Evolutionary conservation across 73 alveolate genomes (phyloP).

Genomic region (Tetrahymena borealis): DNA sequence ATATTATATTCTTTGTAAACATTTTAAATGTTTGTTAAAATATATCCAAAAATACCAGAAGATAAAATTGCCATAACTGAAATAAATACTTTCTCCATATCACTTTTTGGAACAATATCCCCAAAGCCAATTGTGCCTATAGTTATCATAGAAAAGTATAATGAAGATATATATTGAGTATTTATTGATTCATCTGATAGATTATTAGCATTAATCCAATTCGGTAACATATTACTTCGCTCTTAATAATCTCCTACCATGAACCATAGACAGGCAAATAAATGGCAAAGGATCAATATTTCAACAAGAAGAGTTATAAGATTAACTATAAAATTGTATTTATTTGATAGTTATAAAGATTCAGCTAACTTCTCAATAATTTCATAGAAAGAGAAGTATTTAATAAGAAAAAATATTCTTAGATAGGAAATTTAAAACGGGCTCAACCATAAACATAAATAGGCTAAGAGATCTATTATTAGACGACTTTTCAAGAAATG

Average conservation of each 20-base stretch:
- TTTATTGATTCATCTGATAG: neutral
- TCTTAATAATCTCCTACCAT: neutral
- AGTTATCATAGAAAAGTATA: neutral
- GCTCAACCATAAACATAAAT: neutral
- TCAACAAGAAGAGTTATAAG: neutral
- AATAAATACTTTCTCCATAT: neutral
- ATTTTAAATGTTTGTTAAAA: neutral
- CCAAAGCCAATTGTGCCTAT: neutral
- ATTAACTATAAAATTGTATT: neutral
- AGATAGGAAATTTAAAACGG: neutral
- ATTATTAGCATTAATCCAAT: neutral
- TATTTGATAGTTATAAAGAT: neutral
- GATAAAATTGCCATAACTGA: neutral
- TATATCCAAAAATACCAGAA: neutral
- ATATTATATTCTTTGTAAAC: neutral
- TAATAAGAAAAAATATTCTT: neutral
- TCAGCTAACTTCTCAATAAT: neutral
- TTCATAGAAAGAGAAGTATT: neutral
- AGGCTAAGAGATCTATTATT: neutral
- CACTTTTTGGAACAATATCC: neutral
- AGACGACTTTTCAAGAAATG: neutral
- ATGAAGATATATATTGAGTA: neutral
- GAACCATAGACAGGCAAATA: neutral
- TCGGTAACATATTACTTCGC: neutral
- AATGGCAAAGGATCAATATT: neutral